Percentiles rank a stretch among this genome's conserved stretches.
Conservation (phyloP, 78 protist species). For the Tieghemostelium lacteum region DNA sequence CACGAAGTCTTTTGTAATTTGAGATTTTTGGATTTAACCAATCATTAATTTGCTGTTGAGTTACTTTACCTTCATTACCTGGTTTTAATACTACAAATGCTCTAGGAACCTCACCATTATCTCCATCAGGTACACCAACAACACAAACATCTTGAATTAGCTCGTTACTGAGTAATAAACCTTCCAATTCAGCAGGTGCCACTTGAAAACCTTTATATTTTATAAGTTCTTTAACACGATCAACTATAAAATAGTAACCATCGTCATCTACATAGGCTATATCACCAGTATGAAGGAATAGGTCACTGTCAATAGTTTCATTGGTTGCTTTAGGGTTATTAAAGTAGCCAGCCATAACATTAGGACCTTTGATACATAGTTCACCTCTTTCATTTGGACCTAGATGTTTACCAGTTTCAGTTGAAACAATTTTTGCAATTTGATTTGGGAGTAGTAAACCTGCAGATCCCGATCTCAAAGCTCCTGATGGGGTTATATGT, state of each 20-base stretch:
- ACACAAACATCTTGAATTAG: constrained; percentile 89
- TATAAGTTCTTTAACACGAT: constrained; percentile 88
- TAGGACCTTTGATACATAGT: constrained; percentile 84
- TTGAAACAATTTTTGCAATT: constrained; percentile 20
- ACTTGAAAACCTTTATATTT: constrained; percentile 95
- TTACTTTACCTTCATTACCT: not conserved
- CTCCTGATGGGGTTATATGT: constrained; percentile 15
- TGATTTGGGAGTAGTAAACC: constrained; percentile 71
- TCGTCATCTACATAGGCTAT: constrained; percentile 85
- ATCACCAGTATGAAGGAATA: constrained; percentile 94
- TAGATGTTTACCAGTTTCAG: constrained; percentile 26
- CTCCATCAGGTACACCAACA: constrained; percentile 77
- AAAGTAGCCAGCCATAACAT: constrained; percentile 92
- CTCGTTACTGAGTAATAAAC: constrained; percentile 79
- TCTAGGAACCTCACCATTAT: constrained; percentile 91
- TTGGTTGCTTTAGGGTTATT: constrained; percentile 83
- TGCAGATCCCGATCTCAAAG: constrained; percentile 29
- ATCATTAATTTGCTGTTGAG: constrained; percentile 64
- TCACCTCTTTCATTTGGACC: constrained; percentile 46
- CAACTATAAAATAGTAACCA: constrained; percentile 75
- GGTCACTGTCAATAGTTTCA: constrained; percentile 77
- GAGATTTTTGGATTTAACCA: constrained; percentile 65
- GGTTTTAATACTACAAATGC: constrained; percentile 90
- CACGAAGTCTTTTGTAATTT: constrained; percentile 78
- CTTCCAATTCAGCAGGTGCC: constrained; percentile 97